These are phyloP conservation scores for Tolypocladium ophioglossoides DNA, from an alignment of 2,329 filamentous ascomycete genomes.

Conservation along the genomic window DNA sequence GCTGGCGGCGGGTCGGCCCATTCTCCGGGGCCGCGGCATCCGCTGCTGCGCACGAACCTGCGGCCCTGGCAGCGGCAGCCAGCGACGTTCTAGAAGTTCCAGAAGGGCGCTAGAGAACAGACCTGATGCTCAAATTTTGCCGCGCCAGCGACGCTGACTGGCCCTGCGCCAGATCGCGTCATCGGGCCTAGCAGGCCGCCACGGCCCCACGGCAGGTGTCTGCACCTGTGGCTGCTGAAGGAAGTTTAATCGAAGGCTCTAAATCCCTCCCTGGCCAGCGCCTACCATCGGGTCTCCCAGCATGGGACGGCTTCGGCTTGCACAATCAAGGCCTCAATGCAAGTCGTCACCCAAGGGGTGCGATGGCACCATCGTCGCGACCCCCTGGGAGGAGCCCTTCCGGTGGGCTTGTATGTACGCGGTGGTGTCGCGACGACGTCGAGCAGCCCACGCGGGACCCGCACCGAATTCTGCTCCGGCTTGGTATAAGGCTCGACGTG, in stretches of 20 bases:
- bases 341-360: constrained; percentile 8
- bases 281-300: neutral
- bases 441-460: neutral
- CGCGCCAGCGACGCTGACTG: constrained; percentile 7
- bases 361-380: constrained; percentile 10
- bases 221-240: neutral
- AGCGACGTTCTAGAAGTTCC: neutral
- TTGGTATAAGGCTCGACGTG: neutral
- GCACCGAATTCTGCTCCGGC: neutral
- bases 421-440: neutral
- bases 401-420: constrained; percentile 5
- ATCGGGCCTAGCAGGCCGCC: constrained; percentile 8
- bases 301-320: neutral
- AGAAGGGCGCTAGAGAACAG: neutral
- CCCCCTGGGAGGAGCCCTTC: constrained; percentile 2
- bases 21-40: too few relatives aligned
- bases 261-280: neutral
- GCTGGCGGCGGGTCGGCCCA: neutral
- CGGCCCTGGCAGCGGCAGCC: too few relatives aligned
- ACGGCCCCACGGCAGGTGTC: neutral
- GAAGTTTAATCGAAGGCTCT: neutral
- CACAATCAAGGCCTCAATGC: neutral
- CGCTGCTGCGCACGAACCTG: too few relatives aligned
- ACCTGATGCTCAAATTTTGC: constrained; percentile 4
- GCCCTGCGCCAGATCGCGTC: constrained; percentile 12